Percentiles rank a stretch among this genome's conserved stretches.
Conservation (phyloP, 176 grass and related monocot species). For the Juncus inflexus region DNA sequence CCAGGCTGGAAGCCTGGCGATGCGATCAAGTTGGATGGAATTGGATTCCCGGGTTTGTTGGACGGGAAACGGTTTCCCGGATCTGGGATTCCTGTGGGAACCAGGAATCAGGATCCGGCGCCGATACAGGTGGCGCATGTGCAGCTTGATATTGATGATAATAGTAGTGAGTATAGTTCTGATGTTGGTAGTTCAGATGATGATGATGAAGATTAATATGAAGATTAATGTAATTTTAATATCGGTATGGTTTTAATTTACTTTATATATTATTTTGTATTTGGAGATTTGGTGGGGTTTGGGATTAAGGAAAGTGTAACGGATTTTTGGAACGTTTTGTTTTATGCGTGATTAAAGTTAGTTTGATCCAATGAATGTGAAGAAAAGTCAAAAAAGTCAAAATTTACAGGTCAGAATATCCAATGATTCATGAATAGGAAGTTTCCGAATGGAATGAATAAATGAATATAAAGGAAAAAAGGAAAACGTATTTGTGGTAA, state of each 20-base stretch:
- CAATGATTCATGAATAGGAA: too few species aligned
- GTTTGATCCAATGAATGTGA: too few species aligned
- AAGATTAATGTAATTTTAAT: neutral
- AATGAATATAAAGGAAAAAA: too few species aligned
- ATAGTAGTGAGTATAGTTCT: conserved; percentile 87
- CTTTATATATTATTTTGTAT: conserved; percentile 8
- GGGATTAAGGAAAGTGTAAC: too few species aligned
- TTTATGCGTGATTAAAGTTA: too few species aligned
- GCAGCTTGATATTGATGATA: conserved; percentile 71
- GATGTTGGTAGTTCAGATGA: conserved; percentile 86
- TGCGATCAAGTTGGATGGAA: conserved; percentile 46
- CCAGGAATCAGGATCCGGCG: conserved; percentile 28
- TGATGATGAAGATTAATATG: conserved; percentile 79
- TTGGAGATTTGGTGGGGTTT: neutral
- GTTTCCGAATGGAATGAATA: too few species aligned
- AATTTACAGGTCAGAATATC: too few species aligned
- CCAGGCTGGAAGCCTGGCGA: conserved; percentile 97
- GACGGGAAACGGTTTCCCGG: conserved; percentile 39
- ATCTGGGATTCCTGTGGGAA: conserved; percentile 10
- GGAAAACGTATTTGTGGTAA: too few species aligned
- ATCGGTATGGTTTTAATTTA: conserved; percentile 36
- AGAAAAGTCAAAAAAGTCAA: too few species aligned
- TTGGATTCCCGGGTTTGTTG: conserved; percentile 47
- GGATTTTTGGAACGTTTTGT: too few species aligned
- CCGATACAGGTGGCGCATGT: conserved; percentile 59